Percentiles rank a stretch among this genome's conserved stretches.
Conservation (phyloP, 1,284 basidiomycete species). For the Sanghuangporus weigelae region DNA sequence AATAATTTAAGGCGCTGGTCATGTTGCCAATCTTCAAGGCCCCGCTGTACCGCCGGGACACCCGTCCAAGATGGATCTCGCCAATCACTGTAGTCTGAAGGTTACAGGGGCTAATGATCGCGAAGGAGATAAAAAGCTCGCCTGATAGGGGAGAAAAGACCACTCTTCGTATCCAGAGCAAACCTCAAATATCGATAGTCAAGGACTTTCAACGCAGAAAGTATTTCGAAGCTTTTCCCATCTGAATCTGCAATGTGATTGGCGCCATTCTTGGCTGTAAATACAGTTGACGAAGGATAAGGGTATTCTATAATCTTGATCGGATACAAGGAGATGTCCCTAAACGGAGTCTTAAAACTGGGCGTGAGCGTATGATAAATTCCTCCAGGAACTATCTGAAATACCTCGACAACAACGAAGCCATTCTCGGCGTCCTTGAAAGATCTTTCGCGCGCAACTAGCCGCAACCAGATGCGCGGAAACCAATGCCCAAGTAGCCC, state of each 20-base stretch:
- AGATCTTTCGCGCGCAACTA: conserved; percentile 79
- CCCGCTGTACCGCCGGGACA: conserved; percentile 55
- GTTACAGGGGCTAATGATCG: conserved; percentile 4
- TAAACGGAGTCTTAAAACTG: conserved; percentile 64
- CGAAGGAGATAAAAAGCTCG: conserved; percentile 25
- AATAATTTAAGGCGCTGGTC: conserved; percentile 74
- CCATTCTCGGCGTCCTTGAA: conserved; percentile 73
- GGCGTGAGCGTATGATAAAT: conserved; percentile 11
- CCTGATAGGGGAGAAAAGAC: conserved; percentile 82
- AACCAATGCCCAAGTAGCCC: conserved; percentile 92
- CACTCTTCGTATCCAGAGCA: conserved; percentile 79
- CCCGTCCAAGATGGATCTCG: conserved; percentile 79
- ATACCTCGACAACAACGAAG: conserved; percentile 87
- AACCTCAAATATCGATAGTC: conserved; percentile 91
- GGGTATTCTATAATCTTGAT: conserved; percentile 67
- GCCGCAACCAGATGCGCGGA: conserved; percentile 84
- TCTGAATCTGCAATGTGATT: conserved; percentile 24
- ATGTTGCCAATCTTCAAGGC: conserved; percentile 50
- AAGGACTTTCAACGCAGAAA: conserved; percentile 54
- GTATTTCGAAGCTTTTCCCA: conserved; percentile 30
- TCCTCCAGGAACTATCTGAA: not conserved
- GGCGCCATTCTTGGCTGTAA: conserved; percentile 35
- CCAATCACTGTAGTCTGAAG: conserved; percentile 69
- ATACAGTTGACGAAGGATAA: conserved; percentile 74
- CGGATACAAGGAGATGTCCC: conserved; percentile 75